These are phyloP conservation scores for Aureobasidium sp. DNA, from an alignment of 2,329 filamentous ascomycete genomes.

Conservation along the genomic window DNA sequence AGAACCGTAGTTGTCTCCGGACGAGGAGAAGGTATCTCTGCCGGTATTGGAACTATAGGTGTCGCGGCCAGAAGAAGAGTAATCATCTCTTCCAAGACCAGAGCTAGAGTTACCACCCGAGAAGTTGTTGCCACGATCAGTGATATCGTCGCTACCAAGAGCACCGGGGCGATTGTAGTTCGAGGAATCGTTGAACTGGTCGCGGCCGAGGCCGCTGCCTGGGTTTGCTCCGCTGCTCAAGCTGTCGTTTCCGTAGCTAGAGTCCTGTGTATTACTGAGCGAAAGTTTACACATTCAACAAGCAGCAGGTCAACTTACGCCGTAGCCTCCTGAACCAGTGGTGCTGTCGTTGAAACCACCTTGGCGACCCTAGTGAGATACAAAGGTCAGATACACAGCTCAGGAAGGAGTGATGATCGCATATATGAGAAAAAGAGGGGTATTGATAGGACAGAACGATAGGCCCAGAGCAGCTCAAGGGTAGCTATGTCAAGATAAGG, in stretches of 20 bases:
- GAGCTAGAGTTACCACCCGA: constrained; percentile 12
- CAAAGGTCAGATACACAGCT: background rate
- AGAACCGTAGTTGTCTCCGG: constrained; percentile 10
- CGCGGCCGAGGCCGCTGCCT: background rate
- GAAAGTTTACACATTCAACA: background rate
- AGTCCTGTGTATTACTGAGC: background rate
- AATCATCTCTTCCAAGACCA: constrained; percentile 14
- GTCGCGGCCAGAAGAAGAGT: constrained; percentile 5
- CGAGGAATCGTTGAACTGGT: background rate
- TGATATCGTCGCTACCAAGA: background rate
- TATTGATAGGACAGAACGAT: background rate
- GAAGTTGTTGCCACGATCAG: background rate
- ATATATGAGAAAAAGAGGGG: background rate
- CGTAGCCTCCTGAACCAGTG: background rate
- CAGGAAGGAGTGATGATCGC: background rate
- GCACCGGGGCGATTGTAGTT: background rate
- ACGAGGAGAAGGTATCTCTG: constrained; percentile 18
- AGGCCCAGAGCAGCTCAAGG: background rate
- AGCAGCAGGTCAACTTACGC: background rate
- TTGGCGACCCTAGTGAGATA: background rate
- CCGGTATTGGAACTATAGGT: constrained; percentile 22
- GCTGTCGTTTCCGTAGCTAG: background rate
- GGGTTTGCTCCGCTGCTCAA: background rate
- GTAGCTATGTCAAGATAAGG: background rate
- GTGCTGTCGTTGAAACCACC: background rate